Base-by-base conservation (phyloP, 2,329 filamentous ascomycete genomes). In the Colletotrichum tabaci region DNA sequence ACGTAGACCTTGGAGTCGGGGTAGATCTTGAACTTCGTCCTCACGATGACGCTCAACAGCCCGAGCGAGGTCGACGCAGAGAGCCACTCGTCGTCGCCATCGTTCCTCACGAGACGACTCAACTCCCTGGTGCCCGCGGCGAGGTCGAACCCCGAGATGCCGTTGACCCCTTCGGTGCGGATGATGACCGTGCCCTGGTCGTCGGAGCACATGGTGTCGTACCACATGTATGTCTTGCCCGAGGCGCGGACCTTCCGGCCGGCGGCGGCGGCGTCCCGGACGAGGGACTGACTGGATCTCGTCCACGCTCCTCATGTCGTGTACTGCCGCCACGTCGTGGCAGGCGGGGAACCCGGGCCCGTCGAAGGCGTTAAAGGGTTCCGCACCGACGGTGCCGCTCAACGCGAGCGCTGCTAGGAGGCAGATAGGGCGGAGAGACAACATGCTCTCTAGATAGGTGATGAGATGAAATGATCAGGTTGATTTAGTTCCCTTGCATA, bases 181-280 rank as follows among this genome's bases (percentile, higher is more conserved):
- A 87, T 79, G 75, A 88, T 84, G 74, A 87, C 77, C 2, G 86
- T 88, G 55, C 77, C 75, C 35, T 80, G 77, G 69, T 85, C 80
- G 76, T 87, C 85, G 53, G 83, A 83, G 78, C 86, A 88, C 81
- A 87, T 86, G 42, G 86, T 87, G 74, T 88, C 85, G 75, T 87
- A 87, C 85, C 86, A 86, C 81, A 86, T 86, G 75, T 87, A 86
- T 2, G 84, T 86, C 74, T 87, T 87, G 2, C 84, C 86, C 4
- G 81, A 84, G 13, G 85, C 85, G 56, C 86, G 82, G 35, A 87
- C 81, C 3, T 82, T 82, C 15, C 81, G 81, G 38, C 81, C 81
- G 10, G 79, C 77, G 8, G 77, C 77, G 30, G 81, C 77, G 16
- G 85, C 84, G 35, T 80, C 76, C 61, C 82, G 81, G 58, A 88